These are phyloP conservation scores for Emericellopsis atlantica DNA, from an alignment of 2,329 filamentous ascomycete genomes.

Conservation along the genomic window DNA sequence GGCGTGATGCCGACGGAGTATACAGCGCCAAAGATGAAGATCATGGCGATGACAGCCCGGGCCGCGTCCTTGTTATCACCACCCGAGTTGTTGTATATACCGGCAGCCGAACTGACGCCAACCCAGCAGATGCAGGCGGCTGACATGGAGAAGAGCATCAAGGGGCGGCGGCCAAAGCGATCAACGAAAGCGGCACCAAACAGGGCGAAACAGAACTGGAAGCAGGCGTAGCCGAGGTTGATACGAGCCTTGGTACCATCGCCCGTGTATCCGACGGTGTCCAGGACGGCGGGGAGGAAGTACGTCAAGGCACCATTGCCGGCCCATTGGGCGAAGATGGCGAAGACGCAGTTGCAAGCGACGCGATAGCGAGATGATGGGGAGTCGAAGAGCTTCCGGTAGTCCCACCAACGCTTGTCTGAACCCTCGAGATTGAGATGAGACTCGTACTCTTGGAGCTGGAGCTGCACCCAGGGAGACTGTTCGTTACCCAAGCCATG, in stretches of 20 bases:
- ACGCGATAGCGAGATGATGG: slow-evolving; percentile 27
- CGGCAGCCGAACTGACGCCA: slow-evolving; percentile 27
- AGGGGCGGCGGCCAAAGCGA: slow-evolving; percentile 34
- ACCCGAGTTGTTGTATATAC: slow-evolving; percentile 10
- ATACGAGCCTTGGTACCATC: slow-evolving; percentile 28
- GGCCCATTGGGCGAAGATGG: slow-evolving; percentile 33
- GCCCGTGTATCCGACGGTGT: slow-evolving; percentile 32
- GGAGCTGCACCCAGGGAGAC: slow-evolving; percentile 17
- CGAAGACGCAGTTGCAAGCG: slow-evolving; percentile 18
- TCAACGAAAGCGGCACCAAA: slow-evolving; percentile 35
- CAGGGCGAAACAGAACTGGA: slow-evolving; percentile 33
- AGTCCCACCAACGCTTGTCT: slow-evolving; percentile 36
- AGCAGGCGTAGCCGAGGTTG: slow-evolving; percentile 31
- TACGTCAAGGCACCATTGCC: slow-evolving; percentile 30
- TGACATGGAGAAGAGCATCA: slow-evolving; percentile 32
- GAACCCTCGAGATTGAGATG: slow-evolving; percentile 28
- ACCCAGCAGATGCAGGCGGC: slow-evolving; percentile 34
- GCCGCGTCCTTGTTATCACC: slow-evolving; percentile 19
- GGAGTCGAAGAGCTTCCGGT: slow-evolving; percentile 27
- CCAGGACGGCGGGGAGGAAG: slow-evolving; percentile 34
- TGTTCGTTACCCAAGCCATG: slow-evolving; percentile 28
- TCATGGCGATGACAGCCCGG: slow-evolving; percentile 32
- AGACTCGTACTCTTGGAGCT: slow-evolving; percentile 30
- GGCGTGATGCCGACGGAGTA: slow-evolving; percentile 30
- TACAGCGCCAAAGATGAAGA: slow-evolving; percentile 37